Evolutionary conservation across 257 asterid species (phyloP).

Genomic region (Catharanthus roseus): DNA sequence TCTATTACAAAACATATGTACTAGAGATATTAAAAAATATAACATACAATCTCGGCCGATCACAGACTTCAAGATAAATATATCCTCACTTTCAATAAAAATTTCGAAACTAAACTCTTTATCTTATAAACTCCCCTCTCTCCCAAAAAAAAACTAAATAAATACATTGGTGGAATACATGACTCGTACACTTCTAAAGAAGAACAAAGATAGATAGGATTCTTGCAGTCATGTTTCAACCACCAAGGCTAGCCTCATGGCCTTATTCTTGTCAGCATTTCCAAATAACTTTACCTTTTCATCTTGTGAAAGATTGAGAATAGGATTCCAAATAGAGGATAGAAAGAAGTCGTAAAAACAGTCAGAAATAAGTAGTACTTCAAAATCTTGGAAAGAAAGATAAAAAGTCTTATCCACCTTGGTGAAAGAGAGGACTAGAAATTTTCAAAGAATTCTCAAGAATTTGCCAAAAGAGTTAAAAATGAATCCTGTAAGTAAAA

Average conservation of each 20-base stretch:
- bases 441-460: not conserved
- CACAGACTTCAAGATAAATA: too few species aligned
- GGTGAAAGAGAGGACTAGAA: conserved; percentile 2
- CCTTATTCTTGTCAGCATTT: not conserved
- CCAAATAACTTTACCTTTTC: not conserved
- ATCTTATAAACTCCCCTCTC: too few species aligned
- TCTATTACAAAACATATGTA: too few species aligned
- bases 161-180: too few species aligned
- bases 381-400: conserved; percentile 1
- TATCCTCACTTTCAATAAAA: too few species aligned
- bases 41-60: too few species aligned
- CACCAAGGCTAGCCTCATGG: not conserved
- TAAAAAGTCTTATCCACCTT: conserved; percentile 1
- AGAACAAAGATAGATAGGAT: too few species aligned
- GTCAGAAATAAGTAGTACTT: conserved; percentile 1
- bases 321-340: not conserved
- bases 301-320: not conserved
- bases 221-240: too few species aligned
- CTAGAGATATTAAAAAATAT: too few species aligned
- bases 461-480: conserved; percentile 1
- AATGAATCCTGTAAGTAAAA: not conserved
- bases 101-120: too few species aligned
- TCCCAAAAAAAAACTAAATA: too few species aligned
- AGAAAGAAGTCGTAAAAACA: not conserved
- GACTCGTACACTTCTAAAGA: too few species aligned